Conservation (phyloP, 179 eudicot genomes). For the Amaranthus tricolor region DNA sequence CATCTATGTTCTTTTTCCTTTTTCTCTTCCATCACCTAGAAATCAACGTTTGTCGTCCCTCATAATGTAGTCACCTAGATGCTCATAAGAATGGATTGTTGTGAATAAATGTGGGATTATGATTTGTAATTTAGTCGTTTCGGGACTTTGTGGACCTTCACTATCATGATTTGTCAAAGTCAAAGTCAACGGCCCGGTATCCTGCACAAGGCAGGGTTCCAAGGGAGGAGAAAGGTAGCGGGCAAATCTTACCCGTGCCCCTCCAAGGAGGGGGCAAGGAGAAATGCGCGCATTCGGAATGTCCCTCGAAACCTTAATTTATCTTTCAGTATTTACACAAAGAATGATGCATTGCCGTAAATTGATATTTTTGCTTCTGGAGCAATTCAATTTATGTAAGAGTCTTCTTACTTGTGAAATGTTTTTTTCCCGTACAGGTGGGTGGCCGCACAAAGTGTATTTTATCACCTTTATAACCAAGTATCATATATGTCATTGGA, state of each 20-base stretch:
- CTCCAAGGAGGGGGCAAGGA: no score
- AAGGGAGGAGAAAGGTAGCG: no score
- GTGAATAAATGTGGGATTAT: not conserved
- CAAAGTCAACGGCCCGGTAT: no score
- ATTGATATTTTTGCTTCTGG: not conserved
- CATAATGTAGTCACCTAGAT: not conserved
- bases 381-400: not conserved
- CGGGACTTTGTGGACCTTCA: not conserved
- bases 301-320: not conserved
- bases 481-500: slow-evolving; percentile 83
- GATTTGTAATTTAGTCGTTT: not conserved
- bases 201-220: no score
- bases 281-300: no score
- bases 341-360: not conserved
- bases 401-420: slow-evolving; percentile 1
- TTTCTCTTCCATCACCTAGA: not conserved
- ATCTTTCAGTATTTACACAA: not conserved
- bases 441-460: slow-evolving; percentile 77
- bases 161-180: not conserved
- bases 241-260: no score
- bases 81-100: not conserved
- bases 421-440: slow-evolving; percentile 44
- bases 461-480: slow-evolving; percentile 76
- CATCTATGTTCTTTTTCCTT: slow-evolving; percentile 11
- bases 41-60: not conserved